Percentiles rank a stretch among this genome's conserved stretches.
Conservation (phyloP, 2,329 filamentous ascomycete species). For the Phialophora macrospora region DNA sequence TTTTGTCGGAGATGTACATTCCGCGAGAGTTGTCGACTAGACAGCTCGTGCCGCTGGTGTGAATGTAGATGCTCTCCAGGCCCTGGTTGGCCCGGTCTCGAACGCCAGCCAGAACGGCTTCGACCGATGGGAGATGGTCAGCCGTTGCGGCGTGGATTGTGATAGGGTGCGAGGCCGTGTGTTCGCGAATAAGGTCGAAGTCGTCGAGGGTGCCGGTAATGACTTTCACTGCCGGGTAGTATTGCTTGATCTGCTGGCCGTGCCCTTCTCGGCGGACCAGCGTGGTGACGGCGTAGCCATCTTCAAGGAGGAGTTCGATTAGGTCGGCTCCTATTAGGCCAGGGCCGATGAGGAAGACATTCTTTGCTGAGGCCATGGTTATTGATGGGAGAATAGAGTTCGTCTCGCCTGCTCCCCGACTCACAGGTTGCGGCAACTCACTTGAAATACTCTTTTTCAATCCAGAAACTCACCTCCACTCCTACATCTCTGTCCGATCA, state of each 20-base stretch:
- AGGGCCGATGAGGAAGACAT: constrained; percentile 33
- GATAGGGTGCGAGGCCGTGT: constrained; percentile 48
- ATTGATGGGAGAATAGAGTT: neutral
- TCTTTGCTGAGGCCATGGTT: constrained; percentile 18
- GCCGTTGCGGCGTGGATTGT: constrained; percentile 56
- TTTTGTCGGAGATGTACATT: constrained; percentile 44
- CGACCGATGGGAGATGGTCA: constrained; percentile 53
- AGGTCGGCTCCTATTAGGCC: constrained; percentile 50
- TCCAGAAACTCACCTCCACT: no score
- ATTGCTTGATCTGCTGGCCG: constrained; percentile 30
- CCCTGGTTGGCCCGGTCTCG: constrained; percentile 45
- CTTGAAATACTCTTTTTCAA: no score
- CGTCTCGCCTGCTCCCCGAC: neutral
- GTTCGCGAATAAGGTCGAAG: constrained; percentile 46
- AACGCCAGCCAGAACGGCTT: constrained; percentile 53
- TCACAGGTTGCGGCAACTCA: neutral
- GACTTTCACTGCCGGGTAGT: constrained; percentile 43
- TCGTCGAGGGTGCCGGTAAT: constrained; percentile 51
- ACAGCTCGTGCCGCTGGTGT: constrained; percentile 45
- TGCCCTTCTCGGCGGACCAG: constrained; percentile 38
- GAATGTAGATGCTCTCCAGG: constrained; percentile 54
- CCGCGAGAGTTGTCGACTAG: constrained; percentile 48
- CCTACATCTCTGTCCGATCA: no score
- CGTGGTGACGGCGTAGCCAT: constrained; percentile 50
- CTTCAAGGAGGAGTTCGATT: constrained; percentile 52